Conservation (phyloP, 2,329 filamentous ascomycete genomes). For the Penicillium brasilianum region DNA sequence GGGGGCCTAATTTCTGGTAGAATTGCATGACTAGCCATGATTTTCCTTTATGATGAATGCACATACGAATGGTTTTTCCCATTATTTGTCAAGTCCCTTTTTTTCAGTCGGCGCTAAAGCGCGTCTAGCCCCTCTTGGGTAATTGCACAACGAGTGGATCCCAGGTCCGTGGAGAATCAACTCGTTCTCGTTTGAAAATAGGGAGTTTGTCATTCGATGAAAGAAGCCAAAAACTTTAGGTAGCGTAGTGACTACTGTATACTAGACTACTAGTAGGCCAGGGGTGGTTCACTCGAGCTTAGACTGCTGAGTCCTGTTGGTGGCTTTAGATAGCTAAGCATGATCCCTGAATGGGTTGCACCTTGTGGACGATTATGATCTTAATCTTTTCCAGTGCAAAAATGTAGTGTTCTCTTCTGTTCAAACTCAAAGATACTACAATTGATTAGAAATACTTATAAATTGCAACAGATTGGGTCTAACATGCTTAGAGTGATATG, state of each 20-base stretch:
- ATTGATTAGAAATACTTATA: not conserved
- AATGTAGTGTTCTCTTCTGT: not conserved
- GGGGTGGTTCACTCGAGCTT: not conserved
- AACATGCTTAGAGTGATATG: not conserved
- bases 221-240: not conserved
- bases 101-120: not conserved
- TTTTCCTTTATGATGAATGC: not conserved
- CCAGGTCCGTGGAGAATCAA: not conserved
- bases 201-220: constrained; percentile 1
- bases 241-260: no score
- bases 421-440: not conserved
- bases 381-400: no score
- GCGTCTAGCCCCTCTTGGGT: not conserved
- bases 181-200: not conserved
- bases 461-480: not conserved
- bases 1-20: not conserved
- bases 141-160: not conserved
- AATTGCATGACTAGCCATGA: constrained; percentile 7
- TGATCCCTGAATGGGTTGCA: not conserved
- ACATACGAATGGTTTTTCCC: not conserved
- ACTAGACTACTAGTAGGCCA: not conserved
- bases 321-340: constrained; percentile 1
- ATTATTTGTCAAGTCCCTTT: not conserved
- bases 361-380: not conserved
- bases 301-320: not conserved